Base-by-base conservation (phyloP, 169 alveolate genomes). In the Cryptosporidium sp. region DNA sequence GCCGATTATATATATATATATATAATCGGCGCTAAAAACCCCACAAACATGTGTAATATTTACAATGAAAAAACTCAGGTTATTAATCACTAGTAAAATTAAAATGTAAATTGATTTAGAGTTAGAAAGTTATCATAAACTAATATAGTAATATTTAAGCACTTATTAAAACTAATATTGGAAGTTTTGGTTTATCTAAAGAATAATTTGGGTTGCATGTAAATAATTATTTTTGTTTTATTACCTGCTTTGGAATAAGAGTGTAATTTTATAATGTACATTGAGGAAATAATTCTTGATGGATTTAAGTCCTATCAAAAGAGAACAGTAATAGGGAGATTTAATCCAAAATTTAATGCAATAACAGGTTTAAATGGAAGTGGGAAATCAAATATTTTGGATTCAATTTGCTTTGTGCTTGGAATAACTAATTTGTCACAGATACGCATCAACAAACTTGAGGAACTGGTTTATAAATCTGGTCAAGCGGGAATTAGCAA, bases 341-440 rank as follows among this genome's bases (percentile, higher is more conserved):
- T 98, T 44, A 99, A 98, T 85, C 96, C 97, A n/a, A 97, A 97
- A 85, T 99, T 98, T 95, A 99, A 98, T 93, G 99, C 99, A 16
- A 97, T 99, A 68, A 98, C 99, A 31, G 99, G 99, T 9, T 95
- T 97, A 53, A 98, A 98, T 91, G 99, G 99, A 0, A 95, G 98
- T 70, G 99, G 99, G 12, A 99, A 99, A 94, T 98, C 99, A 3
- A 98, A 99, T 92, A 98, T 99, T 51, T 92, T 99, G 75, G 99
- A 99, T 94, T 96, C 99, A 5, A 96, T 98, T 70, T 97, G 99
- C 85, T 99, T 99, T 93, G 99, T 97, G 14, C 92, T 98, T 85
- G 99, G 99, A 6, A 96, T 98, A 42, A 75, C 96, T 18, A 96
- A 96, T 85, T 85, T 95, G 70, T 73, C 92, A 84, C 93, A 95